phyloP scores from a whole-genome alignment of 2,329 filamentous ascomycete species.

The Chalara sp. region DNA sequence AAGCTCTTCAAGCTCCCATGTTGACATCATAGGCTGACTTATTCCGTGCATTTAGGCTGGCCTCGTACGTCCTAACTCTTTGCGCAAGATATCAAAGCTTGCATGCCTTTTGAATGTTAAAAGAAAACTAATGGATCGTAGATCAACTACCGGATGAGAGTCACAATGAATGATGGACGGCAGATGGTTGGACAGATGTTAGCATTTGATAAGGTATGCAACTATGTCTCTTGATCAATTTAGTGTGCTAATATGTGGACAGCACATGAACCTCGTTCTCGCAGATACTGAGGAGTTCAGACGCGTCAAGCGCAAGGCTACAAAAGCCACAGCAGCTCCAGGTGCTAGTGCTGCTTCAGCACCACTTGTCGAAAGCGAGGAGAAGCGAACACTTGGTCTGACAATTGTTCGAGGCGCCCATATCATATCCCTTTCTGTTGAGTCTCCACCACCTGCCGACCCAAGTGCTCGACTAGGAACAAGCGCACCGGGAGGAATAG shows the following conservation, averaged over 20 bases:
- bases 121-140: conserved; percentile 30
- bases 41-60: conserved; percentile 52
- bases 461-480: conserved; percentile 84
- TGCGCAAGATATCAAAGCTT: not conserved
- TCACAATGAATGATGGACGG: conserved; percentile 88
- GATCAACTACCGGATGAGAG: conserved; percentile 99
- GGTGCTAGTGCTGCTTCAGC: conserved; percentile 50
- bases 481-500: conserved; percentile 57
- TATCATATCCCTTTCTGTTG: conserved; percentile 90
- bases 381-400: conserved; percentile 94
- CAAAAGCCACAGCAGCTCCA: conserved; percentile 55
- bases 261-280: conserved; percentile 99
- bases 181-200: conserved; percentile 98
- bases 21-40: conserved; percentile 56
- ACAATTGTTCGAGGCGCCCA: conserved; percentile 92
- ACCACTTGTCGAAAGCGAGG: conserved; percentile 78
- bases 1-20: conserved; percentile 33
- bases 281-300: conserved; percentile 98
- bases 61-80: conserved; percentile 51
- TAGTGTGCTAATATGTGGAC: conserved; percentile 5
- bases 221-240: not conserved
- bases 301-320: conserved; percentile 77
- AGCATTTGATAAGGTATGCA: conserved; percentile 85
- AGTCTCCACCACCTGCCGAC: conserved; percentile 91
- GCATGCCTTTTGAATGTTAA: no score